Evolutionary conservation across 192 early-diverging fungal genomes (phyloP).

Genomic region (Endogone sp.): DNA sequence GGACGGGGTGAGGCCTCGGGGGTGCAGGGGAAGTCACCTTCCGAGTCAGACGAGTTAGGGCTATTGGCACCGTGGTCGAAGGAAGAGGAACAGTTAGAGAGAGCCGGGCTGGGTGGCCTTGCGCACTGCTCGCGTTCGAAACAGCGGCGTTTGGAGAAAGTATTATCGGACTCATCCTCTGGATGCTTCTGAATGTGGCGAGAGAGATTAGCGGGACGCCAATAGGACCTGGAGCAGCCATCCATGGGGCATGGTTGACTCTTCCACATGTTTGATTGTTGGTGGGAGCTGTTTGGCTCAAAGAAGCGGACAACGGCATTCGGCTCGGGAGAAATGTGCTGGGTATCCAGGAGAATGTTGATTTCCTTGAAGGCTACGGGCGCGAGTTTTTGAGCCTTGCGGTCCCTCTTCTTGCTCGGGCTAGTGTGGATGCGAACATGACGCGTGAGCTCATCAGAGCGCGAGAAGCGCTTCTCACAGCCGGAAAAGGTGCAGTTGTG

Average conservation of each 20-base stretch:
- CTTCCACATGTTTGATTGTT: slow-evolving; percentile 12
- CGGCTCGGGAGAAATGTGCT: background rate
- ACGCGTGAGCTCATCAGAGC: slow-evolving; percentile 72
- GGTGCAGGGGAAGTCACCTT: slow-evolving; percentile 34
- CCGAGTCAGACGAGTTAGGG: slow-evolving; percentile 30
- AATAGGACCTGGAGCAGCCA: slow-evolving; percentile 30
- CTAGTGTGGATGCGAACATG: slow-evolving; percentile 49
- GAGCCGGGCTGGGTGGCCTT: slow-evolving; percentile 19
- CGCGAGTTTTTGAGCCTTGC: slow-evolving; percentile 11
- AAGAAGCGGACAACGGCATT: background rate
- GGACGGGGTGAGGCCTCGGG: slow-evolving; percentile 43
- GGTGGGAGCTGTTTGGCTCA: background rate
- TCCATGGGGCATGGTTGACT: slow-evolving; percentile 26
- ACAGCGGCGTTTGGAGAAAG: background rate
- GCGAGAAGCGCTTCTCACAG: slow-evolving; percentile 81
- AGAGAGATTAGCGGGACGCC: slow-evolving; percentile 24
- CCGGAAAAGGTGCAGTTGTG: slow-evolving; percentile 65
- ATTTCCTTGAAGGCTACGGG: slow-evolving; percentile 7
- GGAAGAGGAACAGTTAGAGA: slow-evolving; percentile 16
- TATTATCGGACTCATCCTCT: slow-evolving; percentile 11
- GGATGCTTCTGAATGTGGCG: slow-evolving; percentile 34
- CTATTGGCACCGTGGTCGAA: slow-evolving; percentile 27
- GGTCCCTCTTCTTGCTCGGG: slow-evolving; percentile 33
- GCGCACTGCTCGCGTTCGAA: background rate
- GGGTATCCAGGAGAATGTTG: background rate